Percentiles rank a stretch among this genome's conserved stretches.
Conservation (phyloP, 352 stramenopile genomes). For the Phytopythium boreale region DNA sequence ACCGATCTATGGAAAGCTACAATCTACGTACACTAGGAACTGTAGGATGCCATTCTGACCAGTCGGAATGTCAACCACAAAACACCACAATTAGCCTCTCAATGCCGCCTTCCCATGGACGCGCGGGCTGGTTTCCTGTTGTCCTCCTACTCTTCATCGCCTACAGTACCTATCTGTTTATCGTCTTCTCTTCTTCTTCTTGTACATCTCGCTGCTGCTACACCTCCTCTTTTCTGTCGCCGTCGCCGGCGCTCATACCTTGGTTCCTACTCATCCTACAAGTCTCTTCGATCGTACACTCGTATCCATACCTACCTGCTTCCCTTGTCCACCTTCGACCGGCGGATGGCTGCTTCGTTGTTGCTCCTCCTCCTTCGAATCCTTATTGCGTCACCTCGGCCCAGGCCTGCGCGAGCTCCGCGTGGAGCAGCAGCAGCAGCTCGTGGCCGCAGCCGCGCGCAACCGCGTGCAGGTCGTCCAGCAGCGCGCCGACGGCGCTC, state of each 20-base stretch:
- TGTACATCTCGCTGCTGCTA: neutral
- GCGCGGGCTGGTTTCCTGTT: neutral
- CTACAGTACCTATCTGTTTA: constrained; percentile 1
- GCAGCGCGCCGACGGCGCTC: constrained; percentile 6
- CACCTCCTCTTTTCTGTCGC: neutral
- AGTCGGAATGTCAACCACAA: too few species aligned
- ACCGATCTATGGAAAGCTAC: neutral
- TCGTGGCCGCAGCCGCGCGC: neutral
- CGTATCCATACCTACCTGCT: neutral
- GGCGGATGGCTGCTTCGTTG: neutral
- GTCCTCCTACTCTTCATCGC: neutral
- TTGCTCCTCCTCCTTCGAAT: neutral
- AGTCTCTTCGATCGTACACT: neutral
- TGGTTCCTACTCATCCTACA: neutral
- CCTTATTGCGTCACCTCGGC: neutral
- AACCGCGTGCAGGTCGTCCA: constrained; percentile 14
- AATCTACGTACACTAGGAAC: too few species aligned
- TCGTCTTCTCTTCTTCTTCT: neutral
- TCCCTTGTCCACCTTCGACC: neutral
- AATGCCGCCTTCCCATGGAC: constrained; percentile 1
- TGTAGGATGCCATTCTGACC: too few species aligned
- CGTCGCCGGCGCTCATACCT: constrained; percentile 1
- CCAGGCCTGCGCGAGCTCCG: constrained; percentile 13
- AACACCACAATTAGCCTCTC: neutral
- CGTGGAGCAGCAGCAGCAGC: constrained; percentile 12